A percentile compares a stretch with the other conserved stretches of the same genome.
Evolutionary conservation across 2,329 filamentous ascomycete genomes (phyloP).

Genomic region (Clonostachys chloroleuca): DNA sequence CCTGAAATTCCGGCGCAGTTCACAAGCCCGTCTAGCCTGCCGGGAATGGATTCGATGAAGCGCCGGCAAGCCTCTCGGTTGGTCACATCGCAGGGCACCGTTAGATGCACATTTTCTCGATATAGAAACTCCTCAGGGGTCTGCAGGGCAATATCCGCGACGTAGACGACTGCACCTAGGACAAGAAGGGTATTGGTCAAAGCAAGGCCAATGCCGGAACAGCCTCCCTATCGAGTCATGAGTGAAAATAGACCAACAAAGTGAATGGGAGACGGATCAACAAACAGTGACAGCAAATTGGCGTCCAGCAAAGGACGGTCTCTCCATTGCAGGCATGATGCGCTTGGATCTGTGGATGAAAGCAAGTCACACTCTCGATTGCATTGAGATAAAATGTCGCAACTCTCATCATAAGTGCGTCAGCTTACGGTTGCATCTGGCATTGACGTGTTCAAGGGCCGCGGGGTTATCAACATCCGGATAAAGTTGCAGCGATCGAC

Average conservation of each 20-base stretch:
- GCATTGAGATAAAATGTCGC: no score
- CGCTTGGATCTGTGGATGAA: no score
- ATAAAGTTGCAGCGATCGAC: no score
- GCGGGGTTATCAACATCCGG: no score
- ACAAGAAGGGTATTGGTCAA: constrained; percentile 1
- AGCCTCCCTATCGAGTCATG: constrained; percentile 1
- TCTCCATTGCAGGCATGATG: neutral
- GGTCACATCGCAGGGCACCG: constrained; percentile 1
- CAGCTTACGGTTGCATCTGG: no score
- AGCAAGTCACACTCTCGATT: no score
- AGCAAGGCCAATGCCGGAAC: constrained; percentile 3
- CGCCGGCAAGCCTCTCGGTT: neutral
- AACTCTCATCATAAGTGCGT: no score
- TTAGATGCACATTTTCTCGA: neutral
- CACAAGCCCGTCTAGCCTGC: constrained; percentile 4
- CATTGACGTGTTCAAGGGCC: no score
- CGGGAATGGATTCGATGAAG: constrained; percentile 2
- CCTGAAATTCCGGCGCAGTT: constrained; percentile 3
- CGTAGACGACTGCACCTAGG: constrained; percentile 1
- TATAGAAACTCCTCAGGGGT: neutral
- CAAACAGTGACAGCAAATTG: constrained; percentile 2
- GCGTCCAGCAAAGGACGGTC: neutral
- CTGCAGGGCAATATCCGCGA: constrained; percentile 1
- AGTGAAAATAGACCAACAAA: neutral
- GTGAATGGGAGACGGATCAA: neutral